Percentiles rank a stretch among this genome's conserved stretches.
Evolutionary conservation across 2,329 filamentous ascomycete species (phyloP).

Genomic region (Fusarium caatingaense): DNA sequence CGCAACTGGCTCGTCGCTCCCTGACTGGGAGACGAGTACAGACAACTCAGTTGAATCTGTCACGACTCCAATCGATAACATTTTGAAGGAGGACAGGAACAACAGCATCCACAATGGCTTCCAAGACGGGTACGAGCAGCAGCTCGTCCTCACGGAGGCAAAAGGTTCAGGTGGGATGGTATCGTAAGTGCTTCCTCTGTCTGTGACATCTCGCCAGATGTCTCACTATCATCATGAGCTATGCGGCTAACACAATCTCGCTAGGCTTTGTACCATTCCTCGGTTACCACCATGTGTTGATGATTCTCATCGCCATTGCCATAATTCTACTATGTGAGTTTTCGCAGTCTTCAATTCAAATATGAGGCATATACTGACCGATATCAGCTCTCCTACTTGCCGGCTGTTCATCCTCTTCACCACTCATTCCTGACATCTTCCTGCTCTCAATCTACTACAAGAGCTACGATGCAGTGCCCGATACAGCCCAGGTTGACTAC

Average conservation of each 20-base stretch:
- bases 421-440: conserved; percentile 94
- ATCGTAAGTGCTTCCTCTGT: conserved; percentile 54
- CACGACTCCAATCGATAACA: conserved; percentile 15
- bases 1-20: conserved; percentile 42
- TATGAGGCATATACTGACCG: conserved; percentile 15
- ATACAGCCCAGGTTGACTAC: conserved; percentile 90
- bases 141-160: conserved; percentile 47
- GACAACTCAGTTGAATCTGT: conserved; percentile 29
- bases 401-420: conserved; percentile 96
- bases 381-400: conserved; percentile 84
- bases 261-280: conserved; percentile 75
- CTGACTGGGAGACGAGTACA: conserved; percentile 43
- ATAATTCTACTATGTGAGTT: conserved; percentile 94
- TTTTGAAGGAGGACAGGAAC: conserved; percentile 32
- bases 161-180: conserved; percentile 62
- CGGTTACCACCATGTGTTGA: conserved; percentile 87
- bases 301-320: conserved; percentile 93
- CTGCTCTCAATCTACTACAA: conserved; percentile 98
- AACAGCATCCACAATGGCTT: conserved; percentile 41
- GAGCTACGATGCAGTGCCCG: conserved; percentile 82
- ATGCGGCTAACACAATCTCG: conserved; percentile 38
- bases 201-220: conserved; percentile 30
- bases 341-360: neutral
- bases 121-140: conserved; percentile 41
- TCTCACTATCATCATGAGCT: neutral